Evolutionary conservation across 2,329 filamentous ascomycete genomes (phyloP).

Genomic region (Sporothrix mexicana): DNA sequence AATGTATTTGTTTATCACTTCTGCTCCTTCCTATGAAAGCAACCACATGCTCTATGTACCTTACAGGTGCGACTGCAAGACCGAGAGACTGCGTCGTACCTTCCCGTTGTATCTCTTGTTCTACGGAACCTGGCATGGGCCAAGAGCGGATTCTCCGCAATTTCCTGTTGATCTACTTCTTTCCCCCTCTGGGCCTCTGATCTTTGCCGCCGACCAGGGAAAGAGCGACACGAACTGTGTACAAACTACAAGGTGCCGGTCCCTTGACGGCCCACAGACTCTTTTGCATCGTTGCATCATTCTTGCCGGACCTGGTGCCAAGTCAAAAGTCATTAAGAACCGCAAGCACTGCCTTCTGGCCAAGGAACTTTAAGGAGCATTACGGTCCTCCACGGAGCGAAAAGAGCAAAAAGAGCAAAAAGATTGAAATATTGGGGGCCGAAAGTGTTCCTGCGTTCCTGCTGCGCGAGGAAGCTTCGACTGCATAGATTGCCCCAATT

Average conservation of each 20-base stretch:
- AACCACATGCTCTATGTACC: neutral
- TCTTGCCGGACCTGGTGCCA: constrained; percentile 7
- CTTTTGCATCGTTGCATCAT: constrained; percentile 11
- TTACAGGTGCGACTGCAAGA: no score
- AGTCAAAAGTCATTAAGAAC: neutral
- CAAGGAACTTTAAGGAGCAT: neutral
- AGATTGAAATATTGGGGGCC: neutral
- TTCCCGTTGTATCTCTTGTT: constrained; percentile 16
- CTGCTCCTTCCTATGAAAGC: constrained; percentile 16
- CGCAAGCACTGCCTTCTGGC: neutral
- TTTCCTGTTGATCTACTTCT: constrained; percentile 2
- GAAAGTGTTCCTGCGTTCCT: neutral
- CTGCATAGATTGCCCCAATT: neutral
- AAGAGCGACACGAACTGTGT: neutral
- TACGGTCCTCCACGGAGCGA: neutral
- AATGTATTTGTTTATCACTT: constrained; percentile 1
- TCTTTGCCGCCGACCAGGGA: constrained; percentile 16
- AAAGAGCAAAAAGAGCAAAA: neutral
- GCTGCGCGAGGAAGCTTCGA: neutral
- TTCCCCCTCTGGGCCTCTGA: neutral
- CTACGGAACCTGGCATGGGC: constrained; percentile 10
- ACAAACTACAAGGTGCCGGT: neutral
- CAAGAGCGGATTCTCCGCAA: constrained; percentile 8
- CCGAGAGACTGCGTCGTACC: neutral
- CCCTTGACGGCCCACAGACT: neutral